Conservation (phyloP, 1,284 basidiomycete species). For the Takashimella koratensis region DNA sequence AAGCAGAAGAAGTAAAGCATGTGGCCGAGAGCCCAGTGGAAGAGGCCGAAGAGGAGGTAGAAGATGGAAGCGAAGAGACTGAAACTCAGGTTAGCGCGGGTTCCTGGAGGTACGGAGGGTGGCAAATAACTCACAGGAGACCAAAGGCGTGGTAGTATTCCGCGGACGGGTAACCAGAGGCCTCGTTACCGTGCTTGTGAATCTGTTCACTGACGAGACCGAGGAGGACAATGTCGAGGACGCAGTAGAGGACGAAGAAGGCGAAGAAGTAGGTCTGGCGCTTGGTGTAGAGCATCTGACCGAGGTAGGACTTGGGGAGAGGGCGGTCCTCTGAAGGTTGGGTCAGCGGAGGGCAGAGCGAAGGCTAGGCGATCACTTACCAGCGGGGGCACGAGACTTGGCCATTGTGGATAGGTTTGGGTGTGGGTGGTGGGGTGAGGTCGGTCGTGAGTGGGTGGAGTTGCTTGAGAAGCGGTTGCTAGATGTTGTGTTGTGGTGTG, state of each 20-base stretch:
- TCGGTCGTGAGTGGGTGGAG: not conserved
- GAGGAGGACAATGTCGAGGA: constrained; percentile 51
- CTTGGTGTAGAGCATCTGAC: constrained; percentile 16
- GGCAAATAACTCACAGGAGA: constrained; percentile 13
- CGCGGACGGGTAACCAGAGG: constrained; percentile 24
- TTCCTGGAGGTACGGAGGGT: not conserved
- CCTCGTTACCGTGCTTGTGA: constrained; percentile 29
- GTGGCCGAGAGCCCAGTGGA: constrained; percentile 32
- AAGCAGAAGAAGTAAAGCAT: constrained; percentile 20
- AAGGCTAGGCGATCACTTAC: not conserved
- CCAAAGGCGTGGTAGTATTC: constrained; percentile 33
- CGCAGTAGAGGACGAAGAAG: constrained; percentile 57
- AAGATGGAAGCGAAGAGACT: constrained; percentile 35
- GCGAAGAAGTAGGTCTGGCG: constrained; percentile 48
- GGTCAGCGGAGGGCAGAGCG: constrained; percentile 3
- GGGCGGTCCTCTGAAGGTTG: not conserved
- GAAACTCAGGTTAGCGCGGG: not conserved
- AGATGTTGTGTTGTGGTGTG: not conserved
- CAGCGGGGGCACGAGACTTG: not conserved
- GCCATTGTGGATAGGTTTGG: not conserved
- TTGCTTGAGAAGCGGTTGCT: not conserved
- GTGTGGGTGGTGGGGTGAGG: not conserved
- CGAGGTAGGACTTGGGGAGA: constrained; percentile 6
- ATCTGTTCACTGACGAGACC: constrained; percentile 41
- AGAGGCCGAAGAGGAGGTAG: constrained; percentile 28